Conservation (phyloP, 1,284 basidiomycete genomes). For the Papiliotrema terrestris region DNA sequence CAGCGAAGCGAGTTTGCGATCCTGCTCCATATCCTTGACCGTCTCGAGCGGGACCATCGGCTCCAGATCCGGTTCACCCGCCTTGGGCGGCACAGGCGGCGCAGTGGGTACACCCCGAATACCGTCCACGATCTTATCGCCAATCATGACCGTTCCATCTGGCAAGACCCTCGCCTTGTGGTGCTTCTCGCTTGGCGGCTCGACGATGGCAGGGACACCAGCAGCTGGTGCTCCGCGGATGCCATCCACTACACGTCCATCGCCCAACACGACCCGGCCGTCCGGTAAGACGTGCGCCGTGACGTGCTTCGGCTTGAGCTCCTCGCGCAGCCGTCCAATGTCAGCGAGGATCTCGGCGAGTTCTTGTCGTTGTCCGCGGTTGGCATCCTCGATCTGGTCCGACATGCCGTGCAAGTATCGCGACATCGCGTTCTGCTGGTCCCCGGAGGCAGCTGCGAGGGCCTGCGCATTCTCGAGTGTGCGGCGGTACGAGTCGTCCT, state of each 20-base stretch:
- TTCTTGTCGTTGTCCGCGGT: slow-evolving; percentile 28
- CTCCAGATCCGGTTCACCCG: slow-evolving; percentile 8
- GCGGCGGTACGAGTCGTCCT: slow-evolving; percentile 4
- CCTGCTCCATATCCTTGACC: slow-evolving; percentile 38
- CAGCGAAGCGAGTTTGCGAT: slow-evolving; percentile 34
- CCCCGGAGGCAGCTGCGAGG: slow-evolving; percentile 41
- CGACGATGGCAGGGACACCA: slow-evolving; percentile 16
- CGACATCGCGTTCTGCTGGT: slow-evolving; percentile 45
- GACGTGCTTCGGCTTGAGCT: slow-evolving; percentile 39
- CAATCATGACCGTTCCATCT: slow-evolving; percentile 43
- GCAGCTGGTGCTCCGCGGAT: slow-evolving; percentile 32
- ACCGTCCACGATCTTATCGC: slow-evolving; percentile 41
- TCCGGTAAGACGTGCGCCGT: slow-evolving; percentile 38
- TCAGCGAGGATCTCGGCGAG: slow-evolving; percentile 39
- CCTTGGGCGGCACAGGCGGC: no score
- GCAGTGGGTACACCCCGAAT: slow-evolving; percentile 32
- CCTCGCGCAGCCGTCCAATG: slow-evolving; percentile 35
- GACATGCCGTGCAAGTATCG: slow-evolving; percentile 45
- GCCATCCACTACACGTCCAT: slow-evolving; percentile 45
- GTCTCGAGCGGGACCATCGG: slow-evolving; percentile 16
- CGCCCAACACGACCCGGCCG: slow-evolving; percentile 40
- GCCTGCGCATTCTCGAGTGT: slow-evolving; percentile 14
- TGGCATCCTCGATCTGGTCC: slow-evolving; percentile 40
- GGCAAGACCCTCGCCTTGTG: slow-evolving; percentile 37
- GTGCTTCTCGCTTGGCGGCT: slow-evolving; percentile 25